These are phyloP conservation scores for Fusarium oxysporum DNA, from an alignment of 2,329 filamentous ascomycete genomes.

Conservation along the genomic window DNA sequence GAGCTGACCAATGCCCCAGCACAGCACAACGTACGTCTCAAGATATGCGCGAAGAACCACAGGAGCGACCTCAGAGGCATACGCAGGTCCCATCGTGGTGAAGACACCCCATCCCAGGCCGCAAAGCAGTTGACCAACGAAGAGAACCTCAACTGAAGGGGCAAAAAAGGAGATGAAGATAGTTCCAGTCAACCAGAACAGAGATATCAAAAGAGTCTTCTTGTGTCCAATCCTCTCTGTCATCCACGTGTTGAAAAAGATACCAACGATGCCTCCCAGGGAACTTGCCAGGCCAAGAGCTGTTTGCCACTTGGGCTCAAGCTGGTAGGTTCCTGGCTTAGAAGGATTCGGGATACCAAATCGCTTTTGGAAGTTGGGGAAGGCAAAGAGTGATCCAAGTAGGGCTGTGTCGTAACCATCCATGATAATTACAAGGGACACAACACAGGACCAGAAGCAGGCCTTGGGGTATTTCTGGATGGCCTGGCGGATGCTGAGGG, in stretches of 20 bases:
- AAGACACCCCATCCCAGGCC: slow-evolving; percentile 58
- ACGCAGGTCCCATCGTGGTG: slow-evolving; percentile 55
- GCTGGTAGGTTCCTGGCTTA: slow-evolving; percentile 2
- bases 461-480: slow-evolving; percentile 33
- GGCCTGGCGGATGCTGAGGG: background rate
- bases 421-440: slow-evolving; percentile 52
- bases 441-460: slow-evolving; percentile 46
- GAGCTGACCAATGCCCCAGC: slow-evolving; percentile 56
- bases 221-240: slow-evolving; percentile 43
- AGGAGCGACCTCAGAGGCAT: slow-evolving; percentile 58
- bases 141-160: slow-evolving; percentile 52
- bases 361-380: slow-evolving; percentile 28
- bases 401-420: slow-evolving; percentile 49
- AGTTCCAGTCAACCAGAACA: slow-evolving; percentile 51
- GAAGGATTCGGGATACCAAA: background rate
- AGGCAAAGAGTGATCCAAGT: slow-evolving; percentile 47
- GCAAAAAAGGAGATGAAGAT: slow-evolving; percentile 50
- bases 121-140: slow-evolving; percentile 60
- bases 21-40: slow-evolving; percentile 56
- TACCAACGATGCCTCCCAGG: slow-evolving; percentile 33
- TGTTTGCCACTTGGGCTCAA: slow-evolving; percentile 10
- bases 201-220: slow-evolving; percentile 61
- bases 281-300: background rate
- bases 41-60: slow-evolving; percentile 55
- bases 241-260: slow-evolving; percentile 34